phyloP scores from a whole-genome alignment of 176 grass and related monocot species.

The Leersia perrieri region DNA sequence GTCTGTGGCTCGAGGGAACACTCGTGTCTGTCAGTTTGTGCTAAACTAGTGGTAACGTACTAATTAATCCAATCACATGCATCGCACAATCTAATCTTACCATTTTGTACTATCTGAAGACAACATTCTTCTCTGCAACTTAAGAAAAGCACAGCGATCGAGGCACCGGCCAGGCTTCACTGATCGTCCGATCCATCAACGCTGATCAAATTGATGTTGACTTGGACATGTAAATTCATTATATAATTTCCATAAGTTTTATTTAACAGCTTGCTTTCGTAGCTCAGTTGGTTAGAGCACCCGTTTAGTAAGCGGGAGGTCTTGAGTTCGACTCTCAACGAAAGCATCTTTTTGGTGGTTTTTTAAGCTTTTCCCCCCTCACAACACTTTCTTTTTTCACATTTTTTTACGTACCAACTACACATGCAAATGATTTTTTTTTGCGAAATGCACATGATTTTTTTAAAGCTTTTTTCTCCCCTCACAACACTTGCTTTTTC shows the following conservation, averaged over 20 bases:
- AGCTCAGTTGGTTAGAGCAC: constrained; percentile 98
- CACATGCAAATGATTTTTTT: too few relatives aligned
- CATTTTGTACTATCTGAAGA: neutral
- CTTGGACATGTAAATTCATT: too few relatives aligned
- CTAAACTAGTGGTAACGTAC: neutral
- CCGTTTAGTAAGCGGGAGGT: constrained; percentile 96
- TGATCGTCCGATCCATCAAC: neutral
- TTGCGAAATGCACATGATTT: too few relatives aligned
- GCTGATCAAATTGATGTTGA: too few relatives aligned
- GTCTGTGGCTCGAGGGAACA: constrained; percentile 20
- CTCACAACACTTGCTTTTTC: too few relatives aligned
- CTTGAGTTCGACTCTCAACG: constrained; percentile 93
- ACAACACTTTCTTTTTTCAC: too few relatives aligned
- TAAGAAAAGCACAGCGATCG: neutral
- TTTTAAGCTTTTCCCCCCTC: too few relatives aligned
- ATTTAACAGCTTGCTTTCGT: constrained; percentile 43
- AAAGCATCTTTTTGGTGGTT: constrained; percentile 14
- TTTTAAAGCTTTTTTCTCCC: too few relatives aligned
- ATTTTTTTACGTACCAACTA: too few relatives aligned
- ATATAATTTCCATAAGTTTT: too few relatives aligned
- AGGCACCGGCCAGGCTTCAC: neutral
- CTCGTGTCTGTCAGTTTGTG: neutral
- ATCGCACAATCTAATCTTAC: neutral
- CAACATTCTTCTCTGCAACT: neutral
- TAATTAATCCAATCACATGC: neutral